Base-by-base conservation (phyloP, 441 rosid genomes). In the Codiaeum variegatum region DNA sequence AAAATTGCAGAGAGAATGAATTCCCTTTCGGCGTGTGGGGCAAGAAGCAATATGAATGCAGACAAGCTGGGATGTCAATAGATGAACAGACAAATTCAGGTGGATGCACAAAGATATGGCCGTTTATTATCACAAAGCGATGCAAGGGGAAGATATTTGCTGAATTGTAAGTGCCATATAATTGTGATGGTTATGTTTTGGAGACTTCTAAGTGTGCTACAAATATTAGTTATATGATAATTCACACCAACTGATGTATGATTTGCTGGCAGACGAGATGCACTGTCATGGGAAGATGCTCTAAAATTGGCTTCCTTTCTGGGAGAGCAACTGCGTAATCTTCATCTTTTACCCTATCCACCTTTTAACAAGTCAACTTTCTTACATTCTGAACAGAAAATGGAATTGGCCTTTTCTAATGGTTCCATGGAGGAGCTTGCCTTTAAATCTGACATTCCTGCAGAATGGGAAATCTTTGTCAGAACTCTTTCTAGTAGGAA, bases 101-200 rank as follows among this genome's bases (percentile, higher is more conserved):
- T 70, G 80, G 76, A 51, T 73, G 84, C 75, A 73, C 85, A 46
- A 74, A 75, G 58, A 82, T 91, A 76, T 95, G 98, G 96, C 99
- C 99, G 34, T 92, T 83, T 78, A 83, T 91, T 40, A 88, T 95
- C 80, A 91, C 94, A 59, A 91, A 81, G 80, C 86, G 94, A 81
- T 94, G 99, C 87, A 88, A 84, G 73, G 99, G 99, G 71, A 90
- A 92, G 82, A 92, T 92, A 66, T 90, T 85, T 85, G 94, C 92
- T 66, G 87, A 90, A 64, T 32, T 95, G 99, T 95, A 83, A 89
- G 99, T 85, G 12, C 10, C 42, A 40, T 40, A 9, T 40, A 40
- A 40, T 13, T 62, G 31, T 62, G 72, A 52, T 64, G 29, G 38
- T 42, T 24, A 46, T 58, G 29, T 4, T 59, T 23, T 77, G 46